Conservation (phyloP, 2,329 filamentous ascomycete genomes). For the Alternaria brassicicola region DNA sequence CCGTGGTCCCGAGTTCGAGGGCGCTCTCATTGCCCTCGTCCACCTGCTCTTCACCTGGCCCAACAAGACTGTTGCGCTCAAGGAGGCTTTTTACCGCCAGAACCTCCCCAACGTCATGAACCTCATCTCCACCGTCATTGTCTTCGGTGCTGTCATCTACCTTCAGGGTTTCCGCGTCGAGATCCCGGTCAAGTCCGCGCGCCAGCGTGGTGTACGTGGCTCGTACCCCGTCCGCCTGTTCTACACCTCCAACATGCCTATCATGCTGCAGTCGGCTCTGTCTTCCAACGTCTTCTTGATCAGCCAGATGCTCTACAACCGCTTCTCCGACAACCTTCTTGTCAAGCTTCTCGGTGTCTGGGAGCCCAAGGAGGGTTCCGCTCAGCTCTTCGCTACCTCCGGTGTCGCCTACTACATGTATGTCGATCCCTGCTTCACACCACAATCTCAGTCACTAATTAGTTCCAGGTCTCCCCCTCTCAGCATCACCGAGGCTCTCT, state of each 20-base stretch:
- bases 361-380: slow-evolving; percentile 95
- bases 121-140: slow-evolving; percentile 85
- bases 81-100: slow-evolving; percentile 99
- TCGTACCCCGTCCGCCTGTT: slow-evolving; percentile 98
- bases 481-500: slow-evolving; percentile 94
- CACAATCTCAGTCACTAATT: slow-evolving; percentile 20
- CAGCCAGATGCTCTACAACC: slow-evolving; percentile 98
- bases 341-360: slow-evolving; percentile 97
- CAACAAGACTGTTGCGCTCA: slow-evolving; percentile 98
- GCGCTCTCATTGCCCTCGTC: slow-evolving; percentile 96
- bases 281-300: slow-evolving; percentile 99
- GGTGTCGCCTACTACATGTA: slow-evolving; percentile 98
- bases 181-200: slow-evolving; percentile 98
- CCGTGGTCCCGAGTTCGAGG: slow-evolving; percentile 98
- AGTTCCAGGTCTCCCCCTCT: slow-evolving; percentile 74
- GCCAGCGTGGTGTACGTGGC: slow-evolving; percentile 97
- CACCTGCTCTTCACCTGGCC: slow-evolving; percentile 98
- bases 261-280: slow-evolving; percentile 98
- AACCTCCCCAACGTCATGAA: slow-evolving; percentile 99
- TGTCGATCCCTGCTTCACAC: neutral
- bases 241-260: slow-evolving; percentile 99
- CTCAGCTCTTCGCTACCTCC: slow-evolving; percentile 90
- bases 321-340: slow-evolving; percentile 98
- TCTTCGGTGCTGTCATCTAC: slow-evolving; percentile 98
- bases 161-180: slow-evolving; percentile 99